Conservation (phyloP, 106 monocot genomes). For the Dioscorea alata region DNA sequence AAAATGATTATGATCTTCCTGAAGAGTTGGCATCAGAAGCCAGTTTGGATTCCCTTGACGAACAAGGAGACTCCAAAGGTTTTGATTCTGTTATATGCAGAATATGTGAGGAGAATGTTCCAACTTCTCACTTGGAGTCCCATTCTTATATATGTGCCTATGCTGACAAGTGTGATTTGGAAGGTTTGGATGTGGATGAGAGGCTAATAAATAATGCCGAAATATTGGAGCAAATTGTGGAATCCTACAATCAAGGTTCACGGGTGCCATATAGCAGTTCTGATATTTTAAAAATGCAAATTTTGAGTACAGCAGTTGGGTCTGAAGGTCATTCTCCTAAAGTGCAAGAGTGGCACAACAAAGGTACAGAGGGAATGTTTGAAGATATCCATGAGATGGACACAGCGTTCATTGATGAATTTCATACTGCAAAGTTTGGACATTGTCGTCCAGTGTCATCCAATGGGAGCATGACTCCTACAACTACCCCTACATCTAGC, state of each 20-base stretch:
- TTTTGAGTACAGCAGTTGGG: conserved; percentile 15
- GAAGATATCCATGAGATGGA: conserved; percentile 85
- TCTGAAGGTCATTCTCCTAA: conserved; percentile 41
- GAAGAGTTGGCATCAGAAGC: conserved; percentile 1
- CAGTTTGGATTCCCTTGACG: conserved; percentile 17
- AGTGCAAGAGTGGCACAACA: conserved; percentile 48
- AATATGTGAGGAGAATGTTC: conserved; percentile 59
- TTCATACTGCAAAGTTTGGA: conserved; percentile 37
- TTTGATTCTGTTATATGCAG: conserved; percentile 55
- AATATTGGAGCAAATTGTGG: conserved; percentile 49
- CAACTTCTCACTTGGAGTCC: conserved; percentile 42
- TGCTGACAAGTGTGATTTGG: conserved; percentile 68
- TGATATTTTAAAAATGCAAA: conserved; percentile 42
- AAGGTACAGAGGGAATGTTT: conserved; percentile 69
- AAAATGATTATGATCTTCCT: conserved; percentile 11
- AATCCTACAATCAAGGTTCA: conserved; percentile 34
- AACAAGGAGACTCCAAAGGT: conserved; percentile 16
- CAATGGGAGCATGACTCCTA: conserved; percentile 53
- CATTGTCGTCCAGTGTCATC: conserved; percentile 31
- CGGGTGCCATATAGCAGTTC: conserved; percentile 27
- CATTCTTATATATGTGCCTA: conserved; percentile 74
- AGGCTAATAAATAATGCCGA: conserved; percentile 39
- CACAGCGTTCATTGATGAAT: conserved; percentile 64
- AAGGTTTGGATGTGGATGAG: conserved; percentile 46
- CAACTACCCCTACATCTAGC: conserved; percentile 45